These are phyloP conservation scores for Arthrinium puccinioides DNA, from an alignment of 2,329 filamentous ascomycete genomes.

Conservation along the genomic window DNA sequence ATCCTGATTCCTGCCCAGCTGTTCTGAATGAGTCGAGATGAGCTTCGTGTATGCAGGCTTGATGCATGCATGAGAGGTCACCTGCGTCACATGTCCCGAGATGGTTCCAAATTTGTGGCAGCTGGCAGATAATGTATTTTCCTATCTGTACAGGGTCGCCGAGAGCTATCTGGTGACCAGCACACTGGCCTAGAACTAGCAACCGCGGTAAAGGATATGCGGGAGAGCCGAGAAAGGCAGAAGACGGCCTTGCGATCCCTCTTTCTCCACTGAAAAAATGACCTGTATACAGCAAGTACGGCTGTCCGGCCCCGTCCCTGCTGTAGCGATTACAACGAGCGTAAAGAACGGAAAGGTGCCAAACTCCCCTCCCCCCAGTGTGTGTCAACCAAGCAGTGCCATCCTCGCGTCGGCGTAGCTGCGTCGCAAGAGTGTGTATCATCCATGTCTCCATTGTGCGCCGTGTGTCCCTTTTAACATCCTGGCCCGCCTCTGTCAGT, in stretches of 20 bases:
- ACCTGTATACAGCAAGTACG: constrained; percentile 21
- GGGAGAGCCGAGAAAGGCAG: constrained; percentile 24
- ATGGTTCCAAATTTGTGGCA: too few relatives aligned
- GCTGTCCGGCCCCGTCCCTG: constrained; percentile 29
- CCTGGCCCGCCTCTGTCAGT: constrained; percentile 11
- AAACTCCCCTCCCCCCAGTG: too few relatives aligned
- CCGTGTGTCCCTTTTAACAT: constrained; percentile 11
- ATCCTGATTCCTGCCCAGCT: too few relatives aligned
- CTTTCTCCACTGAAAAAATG: constrained; percentile 9
- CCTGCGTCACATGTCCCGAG: too few relatives aligned
- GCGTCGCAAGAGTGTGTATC: constrained; percentile 7
- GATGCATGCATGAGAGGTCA: too few relatives aligned
- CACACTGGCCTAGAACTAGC: constrained; percentile 18
- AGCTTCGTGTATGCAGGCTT: too few relatives aligned
- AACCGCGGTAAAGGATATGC: constrained; percentile 13
- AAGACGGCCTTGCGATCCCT: constrained; percentile 5
- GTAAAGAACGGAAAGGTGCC: constrained; percentile 38
- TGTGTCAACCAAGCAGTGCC: constrained; percentile 17
- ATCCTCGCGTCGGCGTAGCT: neutral
- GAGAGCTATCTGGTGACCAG: constrained; percentile 20
- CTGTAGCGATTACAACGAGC: constrained; percentile 42
- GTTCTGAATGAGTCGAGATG: too few relatives aligned
- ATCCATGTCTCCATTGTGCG: constrained; percentile 19
- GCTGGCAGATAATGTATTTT: constrained; percentile 14
- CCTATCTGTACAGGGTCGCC: constrained; percentile 20